A percentile compares a stretch with the other conserved stretches of the same genome.
Evolutionary conservation across 1,139 yeast genomes (phyloP).

Genomic region (Scheffersomyces insectosa): DNA sequence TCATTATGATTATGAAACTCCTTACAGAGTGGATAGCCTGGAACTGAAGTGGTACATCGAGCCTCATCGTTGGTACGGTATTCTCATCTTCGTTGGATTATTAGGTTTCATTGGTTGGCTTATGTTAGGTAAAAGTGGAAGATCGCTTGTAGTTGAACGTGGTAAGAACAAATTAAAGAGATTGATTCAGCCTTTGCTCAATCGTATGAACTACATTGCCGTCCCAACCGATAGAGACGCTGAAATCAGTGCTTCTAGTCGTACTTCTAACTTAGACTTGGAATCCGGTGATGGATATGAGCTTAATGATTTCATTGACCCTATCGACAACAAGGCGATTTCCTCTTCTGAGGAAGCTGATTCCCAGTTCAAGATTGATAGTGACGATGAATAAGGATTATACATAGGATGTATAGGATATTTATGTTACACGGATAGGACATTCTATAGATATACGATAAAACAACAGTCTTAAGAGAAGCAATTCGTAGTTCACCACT

Average conservation of each 20-base stretch:
- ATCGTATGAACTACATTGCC: background rate
- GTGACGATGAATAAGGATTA: constrained; percentile 15
- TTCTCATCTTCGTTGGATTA: constrained; percentile 46
- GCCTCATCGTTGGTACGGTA: constrained; percentile 60
- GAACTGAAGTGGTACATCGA: constrained; percentile 42
- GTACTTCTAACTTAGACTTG: background rate
- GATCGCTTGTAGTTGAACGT: constrained; percentile 15
- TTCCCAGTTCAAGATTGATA: constrained; percentile 16
- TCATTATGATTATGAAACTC: constrained; percentile 31
- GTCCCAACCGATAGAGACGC: background rate
- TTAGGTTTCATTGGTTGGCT: constrained; percentile 45
- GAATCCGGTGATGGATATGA: constrained; percentile 5
- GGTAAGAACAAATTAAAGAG: constrained; percentile 7
- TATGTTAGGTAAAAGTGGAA: constrained; percentile 44
- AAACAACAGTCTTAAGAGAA: no score
- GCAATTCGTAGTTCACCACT: no score
- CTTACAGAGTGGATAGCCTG: constrained; percentile 23
- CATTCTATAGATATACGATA: no score
- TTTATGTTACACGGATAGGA: no score
- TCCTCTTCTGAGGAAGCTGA: constrained; percentile 3
- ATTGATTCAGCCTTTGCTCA: background rate
- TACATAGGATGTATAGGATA: no score
- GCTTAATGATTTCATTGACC: constrained; percentile 5
- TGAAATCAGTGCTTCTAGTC: background rate
- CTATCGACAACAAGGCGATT: background rate